Base-by-base conservation (phyloP, 129 eudicot genomes). In the Escallonia herrerae region DNA sequence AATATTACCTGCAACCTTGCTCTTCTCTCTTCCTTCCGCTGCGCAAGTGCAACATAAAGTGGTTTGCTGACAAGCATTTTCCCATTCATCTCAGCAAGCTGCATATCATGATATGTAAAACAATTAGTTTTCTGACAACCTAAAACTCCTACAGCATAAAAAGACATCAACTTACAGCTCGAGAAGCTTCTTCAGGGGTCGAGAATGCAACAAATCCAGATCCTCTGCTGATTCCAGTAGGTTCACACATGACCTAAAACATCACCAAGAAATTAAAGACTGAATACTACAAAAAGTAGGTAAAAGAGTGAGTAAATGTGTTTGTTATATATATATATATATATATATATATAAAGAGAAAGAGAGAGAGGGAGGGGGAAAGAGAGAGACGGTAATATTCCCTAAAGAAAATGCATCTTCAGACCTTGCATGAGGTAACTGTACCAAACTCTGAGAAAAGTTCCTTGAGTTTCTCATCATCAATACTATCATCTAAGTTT, bases 41-140 rank as follows among this genome's bases (percentile, higher is more conserved):
- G 70, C 40, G 70, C 70, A 41, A 66, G n/a, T 39, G 70, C 70
- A 66, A 66, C 70, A 14, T 66, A 66, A 14, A 66, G 70, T 4
- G 70, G 70, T 54, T 66, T 66, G 59, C 70, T 66, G 15, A 84
- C 79, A 43, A 88, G 68, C 96, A 84, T 88, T 68, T 82, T 84
- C 39, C 96, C 91, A 48, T 88, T 88, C 91, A 84, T 88, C 77
- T 84, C 96, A 46, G 81, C 66, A 75, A 88, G 95, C 95, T 88
- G 61, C 8, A 41, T 4, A 39, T 15, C 8, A 60, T 15, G 2
- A 54, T 33, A 57, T 66, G 41, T 7, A 50, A 56, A 5, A 4
- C 37, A 2, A 54, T 62, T 57, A 67, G 61, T 56, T 62, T 67
- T 7, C 43, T 41, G 6, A 50, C 33, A 51, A 39, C 42, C n/a